Evolutionary conservation across 2,329 filamentous ascomycete genomes (phyloP), one percentile per base, ranked within the genome.

Genomic region (Nothopassalora personata): DNA sequence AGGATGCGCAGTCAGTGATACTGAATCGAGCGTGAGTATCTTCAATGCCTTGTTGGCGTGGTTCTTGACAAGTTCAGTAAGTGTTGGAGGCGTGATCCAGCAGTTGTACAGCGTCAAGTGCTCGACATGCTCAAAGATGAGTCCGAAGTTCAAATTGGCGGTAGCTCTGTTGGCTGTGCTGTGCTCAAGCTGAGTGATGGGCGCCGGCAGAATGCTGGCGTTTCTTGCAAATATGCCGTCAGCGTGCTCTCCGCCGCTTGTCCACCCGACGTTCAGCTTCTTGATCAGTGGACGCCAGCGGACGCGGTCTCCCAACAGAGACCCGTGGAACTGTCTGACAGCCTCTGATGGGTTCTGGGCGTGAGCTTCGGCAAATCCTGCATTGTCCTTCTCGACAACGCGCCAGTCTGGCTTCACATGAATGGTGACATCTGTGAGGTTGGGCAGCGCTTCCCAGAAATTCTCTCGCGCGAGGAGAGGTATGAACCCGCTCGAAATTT

Each of bases 381-480:
- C 77, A 27, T 80, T 76, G 23, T 81, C 74, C 64, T 83, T 83
- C 36, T 74, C 72, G 33, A 89, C 75, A 15, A 79, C 76, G 53
- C 86, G 80, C 86, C 86, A 90, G 65, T 88, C 85, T 0, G 87
- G 84, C 63, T 86, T 82, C 9, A 89, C 79, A 13, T 81, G 80
- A 2, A 90, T 68, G 0, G 80, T 83, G 4, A 89, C 75, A 33
- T 79, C 79, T 43, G 72, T 71, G 5, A 90, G 71, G 10, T 72
- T 74, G 1, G 81, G 79, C 10, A 90, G 75, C 28, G 80, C 77
- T 31, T 78, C 68, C 86, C 87, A 90, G 63, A 90, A 85, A 54
- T 84, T 81, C 2, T 77, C 64, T 2, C 83, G 79, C 58, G 79
- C 78, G 18, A 90, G 72, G 15, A 81, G 77, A 3, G 77, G 72